Evolutionary conservation across 2,329 filamentous ascomycete genomes (phyloP).

Genomic region (Diaporthe helianthi): DNA sequence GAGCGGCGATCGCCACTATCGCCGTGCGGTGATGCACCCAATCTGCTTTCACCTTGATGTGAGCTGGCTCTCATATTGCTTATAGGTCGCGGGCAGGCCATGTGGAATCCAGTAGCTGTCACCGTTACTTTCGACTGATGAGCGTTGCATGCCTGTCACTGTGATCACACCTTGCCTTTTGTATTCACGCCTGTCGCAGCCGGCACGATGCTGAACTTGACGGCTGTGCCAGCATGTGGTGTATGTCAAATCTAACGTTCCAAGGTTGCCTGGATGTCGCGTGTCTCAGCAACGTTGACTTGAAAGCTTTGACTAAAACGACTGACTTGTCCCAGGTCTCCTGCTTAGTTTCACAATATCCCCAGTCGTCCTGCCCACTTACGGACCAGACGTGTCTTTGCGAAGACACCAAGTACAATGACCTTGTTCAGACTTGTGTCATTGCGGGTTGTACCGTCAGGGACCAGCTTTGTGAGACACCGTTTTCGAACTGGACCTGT

Average conservation of each 20-base stretch:
- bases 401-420: not conserved
- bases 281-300: too few species aligned
- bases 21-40: not conserved
- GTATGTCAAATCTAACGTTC: too few species aligned
- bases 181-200: not conserved
- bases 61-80: not conserved
- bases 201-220: conserved; percentile 24
- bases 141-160: not conserved
- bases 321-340: not conserved
- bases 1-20: conserved; percentile 18
- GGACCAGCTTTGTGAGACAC: conserved; percentile 19
- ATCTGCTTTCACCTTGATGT: too few species aligned
- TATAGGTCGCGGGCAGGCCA: not conserved
- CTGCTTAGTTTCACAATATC: conserved; percentile 2
- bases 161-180: not conserved
- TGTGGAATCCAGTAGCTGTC: not conserved
- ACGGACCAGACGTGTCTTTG: conserved; percentile 24
- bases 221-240: conserved; percentile 26
- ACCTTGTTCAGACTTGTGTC: conserved; percentile 18
- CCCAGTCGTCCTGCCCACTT: conserved; percentile 17
- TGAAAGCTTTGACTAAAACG: not conserved
- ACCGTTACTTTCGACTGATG: not conserved
- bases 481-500: not conserved
- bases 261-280: not conserved
- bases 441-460: conserved; percentile 9